Percentiles rank a stretch among this genome's conserved stretches.
Conservation (phyloP, 352 stramenopile genomes). For the Globisporangium canariense region DNA sequence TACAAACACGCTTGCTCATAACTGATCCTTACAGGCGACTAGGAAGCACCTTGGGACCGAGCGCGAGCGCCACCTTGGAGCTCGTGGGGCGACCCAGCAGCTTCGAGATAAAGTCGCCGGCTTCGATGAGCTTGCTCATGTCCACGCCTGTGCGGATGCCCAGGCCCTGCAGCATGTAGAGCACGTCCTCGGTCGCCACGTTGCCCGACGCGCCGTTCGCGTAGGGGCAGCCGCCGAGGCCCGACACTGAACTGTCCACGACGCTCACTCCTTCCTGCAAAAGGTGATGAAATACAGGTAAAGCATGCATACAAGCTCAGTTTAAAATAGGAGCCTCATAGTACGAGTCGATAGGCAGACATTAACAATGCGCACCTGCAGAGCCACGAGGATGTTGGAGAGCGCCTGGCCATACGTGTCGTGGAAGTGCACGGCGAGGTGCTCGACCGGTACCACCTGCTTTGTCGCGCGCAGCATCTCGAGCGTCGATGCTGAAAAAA, state of each 20-base stretch:
- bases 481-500: conserved; percentile 59
- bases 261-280: conserved; percentile 88
- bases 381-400: conserved; percentile 92
- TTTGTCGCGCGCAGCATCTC: conserved; percentile 79
- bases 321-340: not conserved
- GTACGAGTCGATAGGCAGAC: not conserved
- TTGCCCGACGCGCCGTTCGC: conserved; percentile 95
- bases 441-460: conserved; percentile 75
- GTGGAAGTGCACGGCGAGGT: conserved; percentile 96
- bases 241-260: conserved; percentile 94
- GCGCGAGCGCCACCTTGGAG: conserved; percentile 86
- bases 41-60: conserved; percentile 36
- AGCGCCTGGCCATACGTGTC: conserved; percentile 97
- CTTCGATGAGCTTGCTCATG: conserved; percentile 89
- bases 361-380: conserved; percentile 48
- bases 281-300: not conserved
- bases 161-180: conserved; percentile 97
- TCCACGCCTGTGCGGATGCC: conserved; percentile 94
- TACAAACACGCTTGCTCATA: not conserved
- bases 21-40: conserved; percentile 41
- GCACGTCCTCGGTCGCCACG: conserved; percentile 96
- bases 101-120: conserved; percentile 86
- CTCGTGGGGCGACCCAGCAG: conserved; percentile 71
- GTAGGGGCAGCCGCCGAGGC: conserved; percentile 96
- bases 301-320: not conserved